Evolutionary conservation across 306 rosid species (phyloP).

Genomic region (Leucaena leucocephala): DNA sequence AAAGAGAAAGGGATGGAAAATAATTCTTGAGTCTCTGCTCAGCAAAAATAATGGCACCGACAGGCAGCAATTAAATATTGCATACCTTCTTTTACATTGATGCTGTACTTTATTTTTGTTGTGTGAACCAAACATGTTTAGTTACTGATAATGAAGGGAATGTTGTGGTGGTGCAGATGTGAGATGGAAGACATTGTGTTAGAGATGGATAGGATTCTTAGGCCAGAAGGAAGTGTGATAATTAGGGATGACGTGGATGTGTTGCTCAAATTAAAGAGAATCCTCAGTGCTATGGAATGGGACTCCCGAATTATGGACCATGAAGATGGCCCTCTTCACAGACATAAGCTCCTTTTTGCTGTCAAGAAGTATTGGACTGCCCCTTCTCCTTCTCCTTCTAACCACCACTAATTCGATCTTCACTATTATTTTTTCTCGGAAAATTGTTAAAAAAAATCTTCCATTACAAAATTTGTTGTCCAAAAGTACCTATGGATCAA

Average conservation of each 20-base stretch:
- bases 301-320: conserved; percentile 67
- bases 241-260: conserved; percentile 74
- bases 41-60: no score
- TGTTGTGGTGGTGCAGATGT: conserved; percentile 57
- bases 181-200: conserved; percentile 66
- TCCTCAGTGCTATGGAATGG: conserved; percentile 65
- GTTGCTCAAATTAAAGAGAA: conserved; percentile 57
- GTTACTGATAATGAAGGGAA: background rate
- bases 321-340: conserved; percentile 72
- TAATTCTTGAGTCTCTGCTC: no score
- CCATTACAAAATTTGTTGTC: no score
- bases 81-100: background rate
- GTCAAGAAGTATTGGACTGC: conserved; percentile 92
- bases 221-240: conserved; percentile 83
- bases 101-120: background rate
- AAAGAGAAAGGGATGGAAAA: no score
- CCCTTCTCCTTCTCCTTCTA: conserved; percentile 43
- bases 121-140: background rate
- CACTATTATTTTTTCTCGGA: background rate
- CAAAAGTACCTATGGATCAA: no score
- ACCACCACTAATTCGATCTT: conserved; percentile 14
- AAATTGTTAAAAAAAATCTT: no score
- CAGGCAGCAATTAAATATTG: no score
- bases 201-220: conserved; percentile 80
- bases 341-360: conserved; percentile 67